Base-by-base conservation (phyloP, 306 rosid species). In the Citrullus colocynthis region DNA sequence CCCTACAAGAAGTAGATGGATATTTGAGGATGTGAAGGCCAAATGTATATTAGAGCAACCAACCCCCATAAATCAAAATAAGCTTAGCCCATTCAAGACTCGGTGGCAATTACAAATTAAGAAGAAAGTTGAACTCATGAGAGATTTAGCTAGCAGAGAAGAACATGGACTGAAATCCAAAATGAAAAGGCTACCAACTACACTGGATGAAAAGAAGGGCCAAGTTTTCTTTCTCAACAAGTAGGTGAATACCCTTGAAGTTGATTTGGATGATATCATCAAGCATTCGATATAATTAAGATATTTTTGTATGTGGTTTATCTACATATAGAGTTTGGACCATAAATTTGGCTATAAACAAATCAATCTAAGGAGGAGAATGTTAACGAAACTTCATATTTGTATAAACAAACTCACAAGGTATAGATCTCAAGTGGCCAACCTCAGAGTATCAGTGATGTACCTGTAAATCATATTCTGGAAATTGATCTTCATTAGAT, bases 381-480 rank as follows among this genome's bases (percentile, higher is more conserved):
- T 10, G 15, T 9, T 42, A 14, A 6, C 3, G 6, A 39, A 73
- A 70, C 6, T 66, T 30, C 17, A 18, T 3, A 72, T 48, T 28
- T 13, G 21, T 28, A 18, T 24, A 49, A 32, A 71, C 18, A 24
- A 16, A 28, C 13, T 73, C 24, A 28, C 41, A 74, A 30, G 62
- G 58, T 28, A 15, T 54, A 7, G 13, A 28, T 76, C 51, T 58
- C 56, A 75, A 62, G 80, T 36, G 60, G 34, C 59, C 9, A 55
- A 42, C 36, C 39, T 42, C 1, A 56, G 48, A 76, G 72, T 34
- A 7, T 24, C 16, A 45, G 41, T 59, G 57, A 69, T 18, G 74
- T 85, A 93, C 99, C 98, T 89, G 96, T 67, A 83, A 78, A 86
- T 85, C 88, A 78, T 80, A 82, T 74, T 78, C 84, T 61, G 85